Evolutionary conservation across 2,329 filamentous ascomycete species (phyloP), one percentile per base, ranked within the genome.

Genomic region (Orbilia oligospora): DNA sequence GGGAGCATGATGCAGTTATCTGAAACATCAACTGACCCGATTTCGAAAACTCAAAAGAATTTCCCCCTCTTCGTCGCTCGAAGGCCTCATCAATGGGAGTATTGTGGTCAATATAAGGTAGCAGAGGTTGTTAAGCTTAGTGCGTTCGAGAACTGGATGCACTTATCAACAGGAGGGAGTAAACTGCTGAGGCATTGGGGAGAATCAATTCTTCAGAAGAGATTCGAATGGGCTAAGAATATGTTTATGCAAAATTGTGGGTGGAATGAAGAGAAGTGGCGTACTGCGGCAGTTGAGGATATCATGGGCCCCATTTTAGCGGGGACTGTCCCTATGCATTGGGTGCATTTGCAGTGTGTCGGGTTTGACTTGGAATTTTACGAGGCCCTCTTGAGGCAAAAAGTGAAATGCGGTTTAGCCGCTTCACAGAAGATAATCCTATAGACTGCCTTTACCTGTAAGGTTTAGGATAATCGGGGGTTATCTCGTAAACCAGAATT

Each of bases 281-380:
- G 56, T 4, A 24, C 22, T 6, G 53, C 46, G 12, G 63, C 69
- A 8, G 51, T 53, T 0, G 63, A 68, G 36, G 36, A 49, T n/a
- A 36, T 72, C 12, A 68, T 51, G 36, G 16, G 41, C 0, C 58
- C 24, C 12, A 63, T 78, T 44, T 12, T 68, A 36, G 27, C n/a
- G 1, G 68, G 75, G 1, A 41, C 20, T 2, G 36, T 78, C 12
- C 68, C 68, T 1, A 78, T 78, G 75, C 30, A 69, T n/a, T 78
- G 75, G 75, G 61, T 72, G 14, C 75, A 78, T 55, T 20, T 78
- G 36, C 68, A 58, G 24, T 78, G 75, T 36, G 75, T 78, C 5
- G 75, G 68, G 18, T 78, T 67, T 6, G 68, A 78, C 10, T 18
- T 16, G 24, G 63, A 0, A 6, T 46, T 78, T 18, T 78, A 78